A percentile compares a stretch with the other conserved stretches of the same genome.
phyloP scores from a whole-genome alignment of 352 stramenopile genomes.

The Phytophthora capsici region DNA sequence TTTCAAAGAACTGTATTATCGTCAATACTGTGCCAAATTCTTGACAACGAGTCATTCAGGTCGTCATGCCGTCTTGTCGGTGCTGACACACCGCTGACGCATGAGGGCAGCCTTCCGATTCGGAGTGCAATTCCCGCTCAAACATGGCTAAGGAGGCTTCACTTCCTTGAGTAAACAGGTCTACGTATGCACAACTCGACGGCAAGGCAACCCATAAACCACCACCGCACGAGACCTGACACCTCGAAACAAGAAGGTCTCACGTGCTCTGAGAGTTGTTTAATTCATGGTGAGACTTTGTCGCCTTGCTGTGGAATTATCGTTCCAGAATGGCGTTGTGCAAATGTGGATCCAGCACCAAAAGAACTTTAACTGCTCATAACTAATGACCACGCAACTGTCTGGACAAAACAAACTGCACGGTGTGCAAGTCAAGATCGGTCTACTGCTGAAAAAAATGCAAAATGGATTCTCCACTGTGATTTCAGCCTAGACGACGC shows the following conservation, averaged over 20 bases:
- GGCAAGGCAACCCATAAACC: not conserved
- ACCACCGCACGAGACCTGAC: not conserved
- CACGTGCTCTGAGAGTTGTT: not conserved
- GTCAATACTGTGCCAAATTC: not conserved
- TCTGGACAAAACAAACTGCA: not conserved
- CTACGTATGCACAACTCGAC: not conserved
- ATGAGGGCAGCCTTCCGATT: not conserved
- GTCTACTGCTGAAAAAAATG: not conserved
- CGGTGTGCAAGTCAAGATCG: not conserved
- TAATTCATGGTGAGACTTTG: not conserved
- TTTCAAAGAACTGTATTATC: too few species aligned
- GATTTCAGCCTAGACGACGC: too few species aligned
- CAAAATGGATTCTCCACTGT: not conserved
- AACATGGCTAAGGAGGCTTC: not conserved
- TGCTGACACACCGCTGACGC: not conserved
- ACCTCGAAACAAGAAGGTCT: not conserved
- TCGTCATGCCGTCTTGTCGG: conserved; percentile 16
- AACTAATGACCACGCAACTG: not conserved
- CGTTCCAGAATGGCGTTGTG: conserved; percentile 5
- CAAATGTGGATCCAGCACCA: not conserved
- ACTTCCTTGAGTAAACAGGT: conserved; percentile 9
- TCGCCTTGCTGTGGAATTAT: not conserved
- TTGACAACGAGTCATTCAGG: not conserved
- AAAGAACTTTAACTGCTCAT: not conserved
- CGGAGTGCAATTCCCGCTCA: not conserved